A percentile compares a stretch with the other conserved stretches of the same genome.
These are phyloP conservation scores for Amanita subjunquillea DNA, from an alignment of 768 basidiomycete species.

Conservation along the genomic window DNA sequence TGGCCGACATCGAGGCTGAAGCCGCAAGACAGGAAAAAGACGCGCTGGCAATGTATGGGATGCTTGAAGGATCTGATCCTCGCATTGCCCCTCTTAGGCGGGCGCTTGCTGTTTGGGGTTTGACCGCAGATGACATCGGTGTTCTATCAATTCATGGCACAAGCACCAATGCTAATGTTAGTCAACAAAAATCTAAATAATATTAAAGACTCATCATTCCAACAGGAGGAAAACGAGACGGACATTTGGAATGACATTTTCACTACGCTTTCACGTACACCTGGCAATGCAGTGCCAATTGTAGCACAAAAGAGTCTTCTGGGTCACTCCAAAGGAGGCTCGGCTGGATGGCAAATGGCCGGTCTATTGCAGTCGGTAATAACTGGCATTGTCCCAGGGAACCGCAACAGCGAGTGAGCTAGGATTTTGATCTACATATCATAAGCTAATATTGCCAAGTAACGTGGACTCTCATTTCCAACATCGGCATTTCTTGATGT, in stretches of 20 bases:
- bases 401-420: constrained; percentile 91
- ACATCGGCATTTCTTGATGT: constrained; percentile 84
- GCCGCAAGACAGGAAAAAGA: constrained; percentile 89
- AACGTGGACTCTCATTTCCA: constrained; percentile 93
- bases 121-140: constrained; percentile 88
- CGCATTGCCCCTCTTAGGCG: constrained; percentile 86
- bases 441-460: constrained; percentile 26
- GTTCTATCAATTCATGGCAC: constrained; percentile 86
- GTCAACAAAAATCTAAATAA: constrained; percentile 12
- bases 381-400: constrained; percentile 86
- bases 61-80: constrained; percentile 84
- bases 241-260: constrained; percentile 95
- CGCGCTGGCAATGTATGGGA: constrained; percentile 87
- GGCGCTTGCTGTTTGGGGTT: constrained; percentile 93
- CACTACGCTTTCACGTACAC: constrained; percentile 76
- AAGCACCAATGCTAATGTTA: constrained; percentile 73
- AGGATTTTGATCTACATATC: neutral
- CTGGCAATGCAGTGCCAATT: constrained; percentile 94
- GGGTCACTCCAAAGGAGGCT: constrained; percentile 97
- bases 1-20: constrained; percentile 83
- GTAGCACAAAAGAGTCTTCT: constrained; percentile 97
- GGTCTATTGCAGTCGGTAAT: constrained; percentile 82
- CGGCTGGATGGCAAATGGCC: constrained; percentile 96
- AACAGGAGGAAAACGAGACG: constrained; percentile 92
- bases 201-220: constrained; percentile 6